These are phyloP conservation scores for Pseudocercospora crystallina DNA, from an alignment of 2,329 filamentous ascomycete species.

Conservation along the genomic window DNA sequence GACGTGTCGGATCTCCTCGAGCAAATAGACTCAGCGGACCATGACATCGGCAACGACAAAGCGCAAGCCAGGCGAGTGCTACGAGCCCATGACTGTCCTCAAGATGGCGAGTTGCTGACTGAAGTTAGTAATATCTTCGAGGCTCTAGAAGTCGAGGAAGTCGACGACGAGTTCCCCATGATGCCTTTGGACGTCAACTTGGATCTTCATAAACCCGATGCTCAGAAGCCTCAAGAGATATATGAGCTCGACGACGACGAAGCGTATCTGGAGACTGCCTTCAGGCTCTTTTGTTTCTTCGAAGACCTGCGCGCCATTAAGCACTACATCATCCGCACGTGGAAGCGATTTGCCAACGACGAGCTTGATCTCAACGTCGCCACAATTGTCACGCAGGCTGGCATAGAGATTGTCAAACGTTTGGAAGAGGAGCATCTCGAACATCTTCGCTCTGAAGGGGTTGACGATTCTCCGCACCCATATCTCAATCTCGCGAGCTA, in stretches of 20 bases:
- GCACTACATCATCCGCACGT: neutral
- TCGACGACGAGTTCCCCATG: neutral
- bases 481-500: neutral
- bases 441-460: no score
- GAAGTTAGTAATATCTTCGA: neutral
- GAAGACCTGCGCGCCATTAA: conserved; percentile 3
- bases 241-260: conserved; percentile 1
- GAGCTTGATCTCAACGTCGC: neutral
- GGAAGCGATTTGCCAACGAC: neutral
- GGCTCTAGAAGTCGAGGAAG: neutral
- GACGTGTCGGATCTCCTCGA: neutral
- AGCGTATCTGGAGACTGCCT: neutral
- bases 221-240: neutral
- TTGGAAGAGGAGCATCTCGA: neutral
- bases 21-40: no score
- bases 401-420: neutral
- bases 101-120: no score
- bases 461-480: neutral
- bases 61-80: no score
- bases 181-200: neutral
- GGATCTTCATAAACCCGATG: neutral
- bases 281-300: conserved; percentile 1
- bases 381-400: conserved; percentile 2
- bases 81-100: no score
- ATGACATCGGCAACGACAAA: no score